These are phyloP conservation scores for Boletus fagicola DNA, from an alignment of 768 basidiomycete species.

Conservation along the genomic window DNA sequence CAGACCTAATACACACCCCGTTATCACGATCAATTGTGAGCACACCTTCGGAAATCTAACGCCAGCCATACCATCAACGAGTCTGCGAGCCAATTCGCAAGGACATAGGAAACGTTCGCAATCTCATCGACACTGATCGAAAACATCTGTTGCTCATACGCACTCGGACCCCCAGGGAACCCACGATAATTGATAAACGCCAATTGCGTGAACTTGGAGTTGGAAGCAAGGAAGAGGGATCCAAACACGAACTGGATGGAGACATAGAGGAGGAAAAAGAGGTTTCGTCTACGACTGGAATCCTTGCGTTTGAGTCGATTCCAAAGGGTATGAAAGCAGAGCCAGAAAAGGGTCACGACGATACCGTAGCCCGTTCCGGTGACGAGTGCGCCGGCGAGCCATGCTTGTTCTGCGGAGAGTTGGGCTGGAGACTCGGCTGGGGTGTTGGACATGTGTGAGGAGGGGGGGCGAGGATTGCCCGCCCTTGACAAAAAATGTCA, in stretches of 20 bases:
- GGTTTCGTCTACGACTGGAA: conserved; percentile 13
- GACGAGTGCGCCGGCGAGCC: conserved; percentile 29
- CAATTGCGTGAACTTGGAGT: conserved; percentile 29
- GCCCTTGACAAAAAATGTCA: not conserved
- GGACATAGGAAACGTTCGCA: conserved; percentile 25
- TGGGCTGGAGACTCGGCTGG: conserved; percentile 18
- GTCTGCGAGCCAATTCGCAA: conserved; percentile 30
- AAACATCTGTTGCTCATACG: conserved; percentile 27
- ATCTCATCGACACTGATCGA: conserved; percentile 27
- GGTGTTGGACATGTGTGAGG: conserved; percentile 17
- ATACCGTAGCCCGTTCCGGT: conserved; percentile 29
- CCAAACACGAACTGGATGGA: conserved; percentile 24
- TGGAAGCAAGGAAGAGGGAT: conserved; percentile 28
- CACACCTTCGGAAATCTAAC: not conserved
- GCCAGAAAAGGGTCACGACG: conserved; percentile 24
- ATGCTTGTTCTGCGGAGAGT: conserved; percentile 26
- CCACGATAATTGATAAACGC: conserved; percentile 31
- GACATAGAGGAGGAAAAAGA: conserved; percentile 25
- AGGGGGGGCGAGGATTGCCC: not conserved
- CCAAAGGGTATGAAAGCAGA: conserved; percentile 24
- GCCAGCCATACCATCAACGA: conserved; percentile 21
- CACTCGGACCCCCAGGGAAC: conserved; percentile 27
- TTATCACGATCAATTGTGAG: not conserved
- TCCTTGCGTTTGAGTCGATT: conserved; percentile 16
- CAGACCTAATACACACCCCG: conserved; percentile 18